Base-by-base conservation (phyloP, 2,329 filamentous ascomycete species). In the Aspergillus costaricaensis region DNA sequence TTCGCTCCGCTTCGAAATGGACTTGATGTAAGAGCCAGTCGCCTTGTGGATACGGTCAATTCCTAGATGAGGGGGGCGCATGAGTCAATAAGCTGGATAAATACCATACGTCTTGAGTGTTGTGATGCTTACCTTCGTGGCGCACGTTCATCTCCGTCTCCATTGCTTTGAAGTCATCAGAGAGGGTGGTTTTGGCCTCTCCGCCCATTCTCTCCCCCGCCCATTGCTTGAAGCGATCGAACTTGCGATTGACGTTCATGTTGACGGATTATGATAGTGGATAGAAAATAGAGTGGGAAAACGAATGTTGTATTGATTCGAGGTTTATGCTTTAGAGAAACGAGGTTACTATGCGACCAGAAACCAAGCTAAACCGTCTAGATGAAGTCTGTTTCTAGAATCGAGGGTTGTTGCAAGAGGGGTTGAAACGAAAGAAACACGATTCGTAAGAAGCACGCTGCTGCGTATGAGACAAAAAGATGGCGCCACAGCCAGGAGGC, bases 211-310 rank as follows among this genome's bases (percentile, higher is more conserved):
- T 91, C 81, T 98, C 94, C 68, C 92, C 92, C 39, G 93, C 92
- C 94, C 94, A 98, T 89, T 98, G 94, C 82, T 94, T 96, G 82
- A 96, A 89, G 73, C 94, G 90, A 80, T 93, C 94, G 75, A 98
- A 87, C 76, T 96, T 96, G 83, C 96, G 96, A 79, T 87, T 88
- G 76, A 88, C 81, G 70, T 86, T 86, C 84, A 86, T 86, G 36
- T 60, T 79, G 71, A 54, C 25, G 5, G 25, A 52, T 48, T 48
- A 10, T 47, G 21, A 19, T 56, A 14, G 15, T 38, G 27, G 41
- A 49, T 38, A 32, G 19, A 27, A 36, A 27, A 44, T 14, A 15
- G 30, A 47, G n/a, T 41, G 25, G 23, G 32, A 17, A 50, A 38
- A 14, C 56, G 56, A 58, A 19, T 30, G 50, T 44, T 12, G 30